Percentiles rank a stretch among this genome's conserved stretches.
These are phyloP conservation scores for Centaurea solstitialis DNA, from an alignment of 129 eudicot genomes.

Conservation along the genomic window DNA sequence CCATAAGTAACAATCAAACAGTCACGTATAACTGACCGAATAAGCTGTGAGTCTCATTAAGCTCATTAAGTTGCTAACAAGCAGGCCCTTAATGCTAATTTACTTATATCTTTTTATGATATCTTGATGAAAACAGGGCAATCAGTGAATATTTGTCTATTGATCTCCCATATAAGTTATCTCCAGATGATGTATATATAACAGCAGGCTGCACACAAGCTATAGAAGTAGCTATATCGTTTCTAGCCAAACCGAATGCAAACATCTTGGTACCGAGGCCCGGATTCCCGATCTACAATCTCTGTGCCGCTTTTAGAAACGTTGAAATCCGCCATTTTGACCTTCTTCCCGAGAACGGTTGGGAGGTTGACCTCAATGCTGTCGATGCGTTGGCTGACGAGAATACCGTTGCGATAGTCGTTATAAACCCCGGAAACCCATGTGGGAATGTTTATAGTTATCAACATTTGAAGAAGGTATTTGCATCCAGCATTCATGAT, in stretches of 20 bases:
- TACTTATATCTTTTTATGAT: neutral
- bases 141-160: slow-evolving; percentile 66
- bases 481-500: neutral
- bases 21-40: too few species aligned
- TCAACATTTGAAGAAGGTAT: slow-evolving; percentile 77
- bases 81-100: neutral
- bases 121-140: slow-evolving; percentile 57
- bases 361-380: slow-evolving; percentile 79
- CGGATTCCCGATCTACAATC: slow-evolving; percentile 89
- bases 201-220: slow-evolving; percentile 98
- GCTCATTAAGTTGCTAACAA: too few species aligned
- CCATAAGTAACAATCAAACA: too few species aligned
- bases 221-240: slow-evolving; percentile 69
- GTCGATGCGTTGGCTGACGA: slow-evolving; percentile 76
- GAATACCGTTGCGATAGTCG: slow-evolving; percentile 75
- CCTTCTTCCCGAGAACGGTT: slow-evolving; percentile 66
- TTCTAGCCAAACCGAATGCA: slow-evolving; percentile 73
- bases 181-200: slow-evolving; percentile 74
- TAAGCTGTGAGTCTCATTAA: too few species aligned
- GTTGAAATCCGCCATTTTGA: slow-evolving; percentile 77
- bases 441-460: slow-evolving; percentile 90
- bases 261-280: slow-evolving; percentile 92
- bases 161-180: slow-evolving; percentile 79
- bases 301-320: slow-evolving; percentile 78
- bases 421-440: slow-evolving; percentile 96